These are phyloP conservation scores for Senecio squalidus DNA, from an alignment of 140 eudicot species.

Conservation along the genomic window DNA sequence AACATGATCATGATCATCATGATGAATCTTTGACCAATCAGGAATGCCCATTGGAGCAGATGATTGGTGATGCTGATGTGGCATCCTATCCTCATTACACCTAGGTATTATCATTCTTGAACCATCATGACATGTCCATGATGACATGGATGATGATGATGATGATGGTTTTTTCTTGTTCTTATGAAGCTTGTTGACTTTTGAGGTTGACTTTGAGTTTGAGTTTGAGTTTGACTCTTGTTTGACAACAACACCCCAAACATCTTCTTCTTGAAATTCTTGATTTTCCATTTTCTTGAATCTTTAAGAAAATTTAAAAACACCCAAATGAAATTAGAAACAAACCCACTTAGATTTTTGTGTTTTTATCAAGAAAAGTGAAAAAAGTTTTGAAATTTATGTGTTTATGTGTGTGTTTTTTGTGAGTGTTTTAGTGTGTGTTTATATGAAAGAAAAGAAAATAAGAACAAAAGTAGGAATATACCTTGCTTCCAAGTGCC, in stretches of 20 bases:
- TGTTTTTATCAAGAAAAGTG: slow-evolving; percentile 19
- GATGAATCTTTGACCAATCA: slow-evolving; percentile 57
- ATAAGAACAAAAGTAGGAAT: slow-evolving; percentile 43
- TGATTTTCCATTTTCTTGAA: slow-evolving; percentile 34
- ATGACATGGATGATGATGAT: slow-evolving; percentile 14
- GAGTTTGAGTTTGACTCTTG: slow-evolving; percentile 12
- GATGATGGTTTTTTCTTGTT: slow-evolving; percentile 25
- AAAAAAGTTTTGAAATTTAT: background rate
- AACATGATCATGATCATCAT: slow-evolving; percentile 20
- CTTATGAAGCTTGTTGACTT: slow-evolving; percentile 35
- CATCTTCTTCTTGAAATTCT: slow-evolving; percentile 71
- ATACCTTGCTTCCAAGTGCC: slow-evolving; percentile 30
- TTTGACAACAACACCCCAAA: slow-evolving; percentile 50
- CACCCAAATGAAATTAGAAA: slow-evolving; percentile 17
- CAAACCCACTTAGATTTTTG: slow-evolving; percentile 22
- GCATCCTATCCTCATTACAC: slow-evolving; percentile 31
- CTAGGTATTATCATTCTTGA: slow-evolving; percentile 37
- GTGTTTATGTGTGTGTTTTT: no score
- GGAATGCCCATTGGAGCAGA: slow-evolving; percentile 60
- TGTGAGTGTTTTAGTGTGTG: slow-evolving; percentile 20
- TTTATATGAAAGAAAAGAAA: slow-evolving; percentile 12
- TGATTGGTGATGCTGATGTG: slow-evolving; percentile 44
- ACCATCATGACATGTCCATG: slow-evolving; percentile 24
- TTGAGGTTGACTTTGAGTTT: slow-evolving; percentile 30
- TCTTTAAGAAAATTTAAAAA: slow-evolving; percentile 11